Base-by-base conservation (phyloP, 441 rosid species). In the Adansonia madagascariensis region DNA sequence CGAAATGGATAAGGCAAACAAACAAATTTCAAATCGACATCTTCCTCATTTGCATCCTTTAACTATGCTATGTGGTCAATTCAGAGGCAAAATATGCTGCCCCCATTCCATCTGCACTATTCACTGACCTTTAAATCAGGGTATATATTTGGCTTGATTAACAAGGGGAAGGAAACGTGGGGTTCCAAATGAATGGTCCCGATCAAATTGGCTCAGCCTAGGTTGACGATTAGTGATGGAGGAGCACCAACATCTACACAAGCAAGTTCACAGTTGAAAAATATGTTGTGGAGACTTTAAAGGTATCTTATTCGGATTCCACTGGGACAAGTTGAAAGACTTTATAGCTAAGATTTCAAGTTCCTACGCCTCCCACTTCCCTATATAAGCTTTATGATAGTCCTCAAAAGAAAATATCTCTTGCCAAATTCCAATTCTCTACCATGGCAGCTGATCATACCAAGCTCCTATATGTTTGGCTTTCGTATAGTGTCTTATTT, bases 401-500 rank as follows among this genome's bases (percentile, higher is more conserved):
- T 53, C 11, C 35, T 31, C 57, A 12, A 47, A 12, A 18, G 50
- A 60, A 61, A 63, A 50, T 17, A 39, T 15, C 1, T 9, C 10
- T 22, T 50, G 4, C 52, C 14, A 74, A 63, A 78, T 60, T 22
- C 35, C 43, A 60, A 49, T 14, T 43, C 27, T 2, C 0, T 60
- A 35, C 75, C 74, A 77, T 80, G 83, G 79, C 81, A 59, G 4
- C 65, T n/a, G 17, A 63, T 52, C 49, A 35, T 8, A 61, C 49
- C 1, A 61, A 75, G 71, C 15, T 55, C 75, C 72, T 56, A n/a
- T 79, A 2, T 35, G n/a, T 74, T 2, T 76, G 71, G 62, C 20
- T 83, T 80, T 76, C 60, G 50, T 53, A 80, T 31, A 9, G 24
- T 41, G 0, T 79, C 75, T 63, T 76, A 4, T 44, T 41, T 17